Evolutionary conservation across 179 eudicot genomes (phyloP).

Genomic region (Silene coronaria): DNA sequence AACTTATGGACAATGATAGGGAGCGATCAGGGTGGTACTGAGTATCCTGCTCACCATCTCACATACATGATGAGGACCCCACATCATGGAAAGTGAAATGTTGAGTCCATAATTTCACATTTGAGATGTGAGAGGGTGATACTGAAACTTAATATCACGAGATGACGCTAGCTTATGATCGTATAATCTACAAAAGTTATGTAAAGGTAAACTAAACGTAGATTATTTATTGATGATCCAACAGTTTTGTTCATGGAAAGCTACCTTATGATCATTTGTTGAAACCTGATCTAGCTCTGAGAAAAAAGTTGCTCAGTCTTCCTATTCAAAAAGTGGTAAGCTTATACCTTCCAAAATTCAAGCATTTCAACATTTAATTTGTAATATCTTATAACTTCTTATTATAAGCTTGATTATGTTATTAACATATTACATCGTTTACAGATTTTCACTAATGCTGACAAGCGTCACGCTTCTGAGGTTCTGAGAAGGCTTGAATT

Average conservation of each 20-base stretch:
- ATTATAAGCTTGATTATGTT: neutral
- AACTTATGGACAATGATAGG: no score
- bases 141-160: no score
- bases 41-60: no score
- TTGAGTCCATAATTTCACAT: no score
- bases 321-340: constrained; percentile 80
- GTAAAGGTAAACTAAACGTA: no score
- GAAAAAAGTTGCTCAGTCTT: constrained; percentile 58
- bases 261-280: constrained; percentile 62
- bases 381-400: no score
- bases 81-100: no score
- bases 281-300: constrained; percentile 68
- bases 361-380: no score
- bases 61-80: no score
- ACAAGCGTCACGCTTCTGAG: constrained; percentile 54
- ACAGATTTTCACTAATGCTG: constrained; percentile 75
- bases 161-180: neutral
- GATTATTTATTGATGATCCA: neutral
- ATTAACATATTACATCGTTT: neutral
- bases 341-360: neutral
- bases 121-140: no score
- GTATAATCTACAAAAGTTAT: no score
- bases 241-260: constrained; percentile 83
- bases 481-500: constrained; percentile 64
- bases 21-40: no score